Evolutionary conservation across 2,329 filamentous ascomycete genomes (phyloP).

Genomic region (Balansia obtecta): DNA sequence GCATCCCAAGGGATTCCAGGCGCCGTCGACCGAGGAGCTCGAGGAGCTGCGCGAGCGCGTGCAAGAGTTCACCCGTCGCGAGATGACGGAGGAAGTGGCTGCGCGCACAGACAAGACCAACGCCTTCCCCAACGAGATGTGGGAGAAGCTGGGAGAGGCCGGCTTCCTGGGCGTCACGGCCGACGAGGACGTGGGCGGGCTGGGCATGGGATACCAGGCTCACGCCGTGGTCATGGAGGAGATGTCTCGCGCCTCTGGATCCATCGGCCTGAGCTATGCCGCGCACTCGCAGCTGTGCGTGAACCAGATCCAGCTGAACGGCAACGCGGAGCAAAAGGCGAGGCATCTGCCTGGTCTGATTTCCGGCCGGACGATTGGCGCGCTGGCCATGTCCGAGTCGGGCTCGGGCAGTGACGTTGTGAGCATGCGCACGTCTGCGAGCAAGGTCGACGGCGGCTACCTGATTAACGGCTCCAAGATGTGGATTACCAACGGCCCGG

Average conservation of each 20-base stretch:
- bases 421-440: slow-evolving; percentile 82
- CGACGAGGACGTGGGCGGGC: slow-evolving; percentile 79
- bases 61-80: slow-evolving; percentile 78
- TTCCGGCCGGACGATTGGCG: slow-evolving; percentile 69
- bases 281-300: slow-evolving; percentile 94
- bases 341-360: slow-evolving; percentile 72
- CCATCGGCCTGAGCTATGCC: slow-evolving; percentile 82
- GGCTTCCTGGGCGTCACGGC: slow-evolving; percentile 89
- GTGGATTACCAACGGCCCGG: slow-evolving; percentile 98
- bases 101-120: slow-evolving; percentile 74
- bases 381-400: slow-evolving; percentile 89
- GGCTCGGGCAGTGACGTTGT: slow-evolving; percentile 89
- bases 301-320: slow-evolving; percentile 91
- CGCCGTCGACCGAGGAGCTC: slow-evolving; percentile 61
- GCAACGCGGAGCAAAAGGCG: slow-evolving; percentile 63
- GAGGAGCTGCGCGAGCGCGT: slow-evolving; percentile 72
- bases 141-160: slow-evolving; percentile 84
- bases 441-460: slow-evolving; percentile 72
- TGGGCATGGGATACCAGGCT: slow-evolving; percentile 91
- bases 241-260: slow-evolving; percentile 72
- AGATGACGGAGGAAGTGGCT: slow-evolving; percentile 76
- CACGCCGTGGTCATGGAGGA: slow-evolving; percentile 96
- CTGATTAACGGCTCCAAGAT: slow-evolving; percentile 86
- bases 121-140: slow-evolving; percentile 82
- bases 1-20: slow-evolving; percentile 49